phyloP scores from a whole-genome alignment of 257 asterid genomes.

The Solanum neorickii region DNA sequence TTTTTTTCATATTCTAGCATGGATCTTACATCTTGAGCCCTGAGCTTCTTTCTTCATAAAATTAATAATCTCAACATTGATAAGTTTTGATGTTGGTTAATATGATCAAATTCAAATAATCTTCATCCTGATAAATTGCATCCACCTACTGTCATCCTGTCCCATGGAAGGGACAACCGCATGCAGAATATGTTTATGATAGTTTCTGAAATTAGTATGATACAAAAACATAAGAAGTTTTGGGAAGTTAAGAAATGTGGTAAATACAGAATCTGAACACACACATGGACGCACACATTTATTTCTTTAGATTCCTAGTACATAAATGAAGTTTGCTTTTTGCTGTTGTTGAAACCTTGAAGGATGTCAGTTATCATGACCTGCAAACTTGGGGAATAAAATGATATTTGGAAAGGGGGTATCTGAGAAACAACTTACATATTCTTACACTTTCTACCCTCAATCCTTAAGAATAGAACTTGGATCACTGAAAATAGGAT shows the following conservation, averaged over 20 bases:
- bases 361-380: not conserved
- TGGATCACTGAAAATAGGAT: not conserved
- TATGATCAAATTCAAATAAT: not conserved
- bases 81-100: not conserved
- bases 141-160: not conserved
- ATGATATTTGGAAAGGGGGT: not conserved
- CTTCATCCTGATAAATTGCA: not conserved
- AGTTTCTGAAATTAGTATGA: not conserved
- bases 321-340: not conserved
- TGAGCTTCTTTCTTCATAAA: not conserved
- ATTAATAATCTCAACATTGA: not conserved
- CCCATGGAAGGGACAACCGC: not conserved
- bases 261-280: not conserved
- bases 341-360: not conserved
- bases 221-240: not conserved
- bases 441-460: not conserved
- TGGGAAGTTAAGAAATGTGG: not conserved
- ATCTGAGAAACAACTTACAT: not conserved
- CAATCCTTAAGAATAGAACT: not conserved
- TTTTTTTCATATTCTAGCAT: not conserved
- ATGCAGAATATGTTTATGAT: not conserved
- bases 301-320: not conserved
- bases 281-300: not conserved
- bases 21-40: not conserved
- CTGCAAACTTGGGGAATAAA: not conserved